Percentiles rank a stretch among this genome's conserved stretches.
Conservation (phyloP, 306 rosid genomes). For the Urtica urens region DNA sequence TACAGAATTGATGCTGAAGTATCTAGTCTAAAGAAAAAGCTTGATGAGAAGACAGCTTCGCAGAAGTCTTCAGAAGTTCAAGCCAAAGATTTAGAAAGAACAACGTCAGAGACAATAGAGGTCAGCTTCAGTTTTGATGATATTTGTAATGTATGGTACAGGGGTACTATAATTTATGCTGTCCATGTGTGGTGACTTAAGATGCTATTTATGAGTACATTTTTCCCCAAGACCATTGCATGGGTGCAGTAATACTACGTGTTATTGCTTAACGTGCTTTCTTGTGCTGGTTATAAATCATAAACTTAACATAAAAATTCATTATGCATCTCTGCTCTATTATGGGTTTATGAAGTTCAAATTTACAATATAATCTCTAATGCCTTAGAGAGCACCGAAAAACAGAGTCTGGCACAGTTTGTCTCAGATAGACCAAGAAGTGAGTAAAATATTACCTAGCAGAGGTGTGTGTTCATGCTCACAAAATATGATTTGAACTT, state of each 20-base stretch:
- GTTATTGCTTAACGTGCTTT: not conserved
- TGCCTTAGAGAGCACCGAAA: no score
- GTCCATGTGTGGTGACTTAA: not conserved
- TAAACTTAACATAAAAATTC: not conserved
- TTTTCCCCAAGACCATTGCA: no score
- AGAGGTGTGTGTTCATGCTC: no score
- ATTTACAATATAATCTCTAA: no score
- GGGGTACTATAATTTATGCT: not conserved
- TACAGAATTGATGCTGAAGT: constrained; percentile 78
- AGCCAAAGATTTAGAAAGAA: constrained; percentile 42
- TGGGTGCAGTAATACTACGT: not conserved
- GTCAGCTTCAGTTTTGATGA: constrained; percentile 24
- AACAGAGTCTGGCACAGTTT: no score
- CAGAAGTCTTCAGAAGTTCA: constrained; percentile 36
- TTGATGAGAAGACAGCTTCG: constrained; percentile 41
- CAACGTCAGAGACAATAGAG: constrained; percentile 54
- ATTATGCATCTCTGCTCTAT: no score
- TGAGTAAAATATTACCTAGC: no score
- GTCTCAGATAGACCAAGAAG: no score
- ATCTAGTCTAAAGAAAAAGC: constrained; percentile 55
- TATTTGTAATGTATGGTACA: not conserved
- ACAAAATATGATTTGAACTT: no score
- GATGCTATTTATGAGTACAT: not conserved
- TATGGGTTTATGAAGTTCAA: no score
- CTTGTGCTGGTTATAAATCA: not conserved